Base-by-base conservation (phyloP, 306 rosid species). In the Medicago truncatula region DNA sequence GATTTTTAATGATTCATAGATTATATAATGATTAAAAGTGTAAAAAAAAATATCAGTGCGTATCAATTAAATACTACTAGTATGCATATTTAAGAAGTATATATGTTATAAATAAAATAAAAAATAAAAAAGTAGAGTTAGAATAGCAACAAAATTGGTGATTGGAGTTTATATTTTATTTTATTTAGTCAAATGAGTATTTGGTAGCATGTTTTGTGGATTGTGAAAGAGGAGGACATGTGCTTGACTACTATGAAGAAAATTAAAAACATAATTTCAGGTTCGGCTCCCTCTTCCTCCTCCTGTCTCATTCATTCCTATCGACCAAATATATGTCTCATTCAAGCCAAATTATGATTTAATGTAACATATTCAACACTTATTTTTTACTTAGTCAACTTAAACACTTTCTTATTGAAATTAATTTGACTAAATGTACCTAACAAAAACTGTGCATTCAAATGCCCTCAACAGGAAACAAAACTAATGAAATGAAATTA, bases 271-370 rank as follows among this genome's bases (percentile, higher is more conserved):
- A 2, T 40, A 34, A 4, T 52, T 53, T 52, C 9, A 70, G 78
- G 25, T 79, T 79, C 83, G 49, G 52, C 81, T 56, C 86, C 81
- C 83, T 39, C 43, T 70, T 75, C 78, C 78, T 39, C 20, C 2
- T 36, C 31, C 43, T 10, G 87, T 83, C 84, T 43, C 67, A 56
- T 66, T 75, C 80, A 71, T 18, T 10, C n/a, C 28, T 2, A 41
- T 25, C 36, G 9, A 62, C 67, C 28, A 20, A n/a, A 63, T n/a
- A 63, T 13, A 36, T 36, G 69, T 49, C 56, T 8, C 0, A 56
- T 52, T 52, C 58, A 21, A 25, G 36, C 16, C 56, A 58, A 57
- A 60, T 14, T 53, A 49, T 70, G 34, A 36, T 47, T 20, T 17
- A 40, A 2, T 6, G 8, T 63, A 39, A 59, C 23, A 49, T 8